A percentile compares a stretch with the other conserved stretches of the same genome.
Evolutionary conservation across 163 green algal species (phyloP).

Genomic region (Scenedesmus sp.): DNA sequence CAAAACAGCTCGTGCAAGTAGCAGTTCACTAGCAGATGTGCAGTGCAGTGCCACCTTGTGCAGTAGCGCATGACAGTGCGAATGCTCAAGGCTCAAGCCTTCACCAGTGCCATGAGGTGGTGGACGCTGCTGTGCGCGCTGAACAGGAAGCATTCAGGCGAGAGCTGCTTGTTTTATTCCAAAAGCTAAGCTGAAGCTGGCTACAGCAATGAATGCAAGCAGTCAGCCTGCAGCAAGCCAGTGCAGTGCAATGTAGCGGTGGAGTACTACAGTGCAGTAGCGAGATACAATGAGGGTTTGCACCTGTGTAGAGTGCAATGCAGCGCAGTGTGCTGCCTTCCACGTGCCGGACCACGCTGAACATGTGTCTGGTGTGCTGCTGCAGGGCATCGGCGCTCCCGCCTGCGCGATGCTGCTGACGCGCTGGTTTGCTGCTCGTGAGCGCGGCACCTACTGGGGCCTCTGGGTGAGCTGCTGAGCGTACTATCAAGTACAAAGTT

Average conservation of each 20-base stretch:
- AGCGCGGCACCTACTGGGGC: slow-evolving; percentile 94
- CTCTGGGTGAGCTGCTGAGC: slow-evolving; percentile 33
- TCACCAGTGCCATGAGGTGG: background rate
- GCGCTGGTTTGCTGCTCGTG: slow-evolving; percentile 86
- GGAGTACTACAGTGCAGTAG: too few species aligned
- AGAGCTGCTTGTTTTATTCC: background rate
- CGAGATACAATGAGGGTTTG: too few species aligned
- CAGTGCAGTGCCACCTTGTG: too few species aligned
- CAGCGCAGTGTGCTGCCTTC: background rate
- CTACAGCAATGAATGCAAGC: too few species aligned
- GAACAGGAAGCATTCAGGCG: background rate
- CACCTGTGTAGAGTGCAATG: too few species aligned
- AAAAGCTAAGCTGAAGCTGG: too few species aligned
- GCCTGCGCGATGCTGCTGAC: slow-evolving; percentile 94
- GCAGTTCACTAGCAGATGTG: too few species aligned
- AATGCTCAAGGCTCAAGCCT: too few species aligned
- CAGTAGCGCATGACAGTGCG: too few species aligned
- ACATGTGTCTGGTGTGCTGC: background rate
- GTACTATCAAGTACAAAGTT: too few species aligned
- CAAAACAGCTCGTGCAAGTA: too few species aligned
- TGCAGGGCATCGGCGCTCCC: slow-evolving; percentile 91
- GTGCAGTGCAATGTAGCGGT: too few species aligned
- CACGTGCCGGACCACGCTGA: background rate
- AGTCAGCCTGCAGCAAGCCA: background rate
- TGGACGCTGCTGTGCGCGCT: background rate